phyloP scores from a whole-genome alignment of 192 early-diverging fungal genomes.

The Ambispora gerdemannii region DNA sequence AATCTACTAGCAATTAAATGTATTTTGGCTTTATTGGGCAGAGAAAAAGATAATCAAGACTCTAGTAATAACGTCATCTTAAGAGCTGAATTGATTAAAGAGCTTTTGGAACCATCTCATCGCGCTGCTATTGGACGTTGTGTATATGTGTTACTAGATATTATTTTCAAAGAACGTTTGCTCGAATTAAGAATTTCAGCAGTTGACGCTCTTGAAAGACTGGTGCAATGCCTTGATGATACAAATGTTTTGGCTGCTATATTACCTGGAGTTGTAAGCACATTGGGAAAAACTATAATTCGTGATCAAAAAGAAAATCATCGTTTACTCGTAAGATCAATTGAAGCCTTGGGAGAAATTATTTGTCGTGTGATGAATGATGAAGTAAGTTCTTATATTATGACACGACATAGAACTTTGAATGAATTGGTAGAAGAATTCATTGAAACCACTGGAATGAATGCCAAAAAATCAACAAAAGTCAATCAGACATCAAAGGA shows the following conservation, averaged over 20 bases:
- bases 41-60: neutral
- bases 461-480: neutral
- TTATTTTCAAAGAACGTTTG: constrained; percentile 26
- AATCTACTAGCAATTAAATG: constrained; percentile 30
- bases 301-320: constrained; percentile 43
- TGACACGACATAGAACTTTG: neutral
- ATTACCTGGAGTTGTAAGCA: constrained; percentile 40
- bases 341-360: constrained; percentile 34
- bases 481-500: neutral
- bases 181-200: constrained; percentile 36
- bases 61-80: neutral
- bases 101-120: constrained; percentile 13
- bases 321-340: constrained; percentile 27
- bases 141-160: constrained; percentile 24
- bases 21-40: constrained; percentile 22
- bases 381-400: constrained; percentile 9
- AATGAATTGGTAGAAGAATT: constrained; percentile 29
- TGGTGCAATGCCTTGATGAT: constrained; percentile 33
- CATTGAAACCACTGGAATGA: neutral
- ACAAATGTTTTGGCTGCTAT: constrained; percentile 28
- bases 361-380: constrained; percentile 37
- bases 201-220: constrained; percentile 34
- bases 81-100: neutral
- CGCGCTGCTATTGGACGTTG: constrained; percentile 23
- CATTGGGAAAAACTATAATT: constrained; percentile 32